Percentiles rank a stretch among this genome's conserved stretches.
phyloP scores from a whole-genome alignment of 371 early-diverging fungal genomes.

The Mucor saturninus region DNA sequence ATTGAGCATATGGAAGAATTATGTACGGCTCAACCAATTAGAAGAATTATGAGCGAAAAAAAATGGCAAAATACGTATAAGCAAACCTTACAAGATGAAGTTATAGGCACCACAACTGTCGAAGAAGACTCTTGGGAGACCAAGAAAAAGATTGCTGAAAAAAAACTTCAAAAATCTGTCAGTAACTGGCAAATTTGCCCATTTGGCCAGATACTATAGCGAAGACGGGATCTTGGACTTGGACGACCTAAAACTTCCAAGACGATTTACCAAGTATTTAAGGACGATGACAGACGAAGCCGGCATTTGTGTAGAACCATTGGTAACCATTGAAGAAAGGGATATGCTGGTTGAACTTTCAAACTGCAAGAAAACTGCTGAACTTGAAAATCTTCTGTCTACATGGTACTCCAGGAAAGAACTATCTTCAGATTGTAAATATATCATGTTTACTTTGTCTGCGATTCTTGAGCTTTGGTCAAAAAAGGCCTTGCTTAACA shows the following conservation, averaged over 20 bases:
- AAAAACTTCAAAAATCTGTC: conserved; percentile 14
- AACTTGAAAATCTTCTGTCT: not conserved
- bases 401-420: not conserved
- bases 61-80: conserved; percentile 13
- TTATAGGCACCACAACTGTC: not conserved
- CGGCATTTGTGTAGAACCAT: no score
- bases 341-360: conserved; percentile 19
- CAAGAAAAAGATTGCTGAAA: not conserved
- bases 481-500: conserved; percentile 7
- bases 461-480: conserved; percentile 3
- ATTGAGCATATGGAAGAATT: conserved; percentile 10
- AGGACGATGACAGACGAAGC: no score
- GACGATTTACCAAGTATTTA: no score
- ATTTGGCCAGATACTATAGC: no score
- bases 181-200: no score
- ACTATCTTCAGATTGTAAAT: not conserved
- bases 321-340: conserved; percentile 14
- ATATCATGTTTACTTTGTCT: conserved; percentile 19
- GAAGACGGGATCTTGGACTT: no score
- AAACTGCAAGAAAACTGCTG: conserved; percentile 1
- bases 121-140: conserved; percentile 7
- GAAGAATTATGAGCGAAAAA: conserved; percentile 6
- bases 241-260: no score
- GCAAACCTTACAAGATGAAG: conserved; percentile 8
- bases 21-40: conserved; percentile 10